Percentiles rank a stretch among this genome's conserved stretches.
phyloP scores from a whole-genome alignment of 2,329 filamentous ascomycete genomes.

The Scedosporium minutisporum region DNA sequence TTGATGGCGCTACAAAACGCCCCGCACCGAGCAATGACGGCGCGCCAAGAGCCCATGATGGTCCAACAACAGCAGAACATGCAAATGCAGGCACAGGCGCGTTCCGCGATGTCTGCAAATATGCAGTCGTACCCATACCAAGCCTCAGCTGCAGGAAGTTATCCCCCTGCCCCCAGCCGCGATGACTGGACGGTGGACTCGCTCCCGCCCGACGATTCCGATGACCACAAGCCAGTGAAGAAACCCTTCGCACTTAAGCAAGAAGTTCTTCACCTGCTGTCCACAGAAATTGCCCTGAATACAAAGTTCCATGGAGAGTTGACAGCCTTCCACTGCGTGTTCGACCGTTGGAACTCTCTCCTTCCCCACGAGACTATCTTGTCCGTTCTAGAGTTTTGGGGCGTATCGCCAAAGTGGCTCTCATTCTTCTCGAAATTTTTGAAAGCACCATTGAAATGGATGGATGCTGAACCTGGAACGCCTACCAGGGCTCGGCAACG shows the following conservation, averaged over 20 bases:
- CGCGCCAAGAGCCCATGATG: background rate
- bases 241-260: conserved; percentile 35
- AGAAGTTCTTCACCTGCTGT: conserved; percentile 34
- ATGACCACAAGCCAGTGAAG: conserved; percentile 11
- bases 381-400: conserved; percentile 47
- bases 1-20: background rate
- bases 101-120: too few species aligned
- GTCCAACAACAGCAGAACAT: background rate
- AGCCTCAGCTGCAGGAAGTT: too few species aligned
- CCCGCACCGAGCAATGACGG: background rate
- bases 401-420: conserved; percentile 45
- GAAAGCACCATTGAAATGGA: conserved; percentile 47
- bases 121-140: too few species aligned
- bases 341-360: conserved; percentile 31
- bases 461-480: conserved; percentile 38
- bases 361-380: conserved; percentile 48
- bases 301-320: conserved; percentile 33
- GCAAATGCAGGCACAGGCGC: too few species aligned
- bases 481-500: conserved; percentile 36
- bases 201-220: background rate
- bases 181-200: background rate
- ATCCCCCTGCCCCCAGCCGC: background rate
- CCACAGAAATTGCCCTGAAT: conserved; percentile 36
- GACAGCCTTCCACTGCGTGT: conserved; percentile 35
- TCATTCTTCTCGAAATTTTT: conserved; percentile 51